Percentiles rank a stretch among this genome's conserved stretches.
Evolutionary conservation across 2,329 filamentous ascomycete species (phyloP).

Genomic region (Cladosporium velox): DNA sequence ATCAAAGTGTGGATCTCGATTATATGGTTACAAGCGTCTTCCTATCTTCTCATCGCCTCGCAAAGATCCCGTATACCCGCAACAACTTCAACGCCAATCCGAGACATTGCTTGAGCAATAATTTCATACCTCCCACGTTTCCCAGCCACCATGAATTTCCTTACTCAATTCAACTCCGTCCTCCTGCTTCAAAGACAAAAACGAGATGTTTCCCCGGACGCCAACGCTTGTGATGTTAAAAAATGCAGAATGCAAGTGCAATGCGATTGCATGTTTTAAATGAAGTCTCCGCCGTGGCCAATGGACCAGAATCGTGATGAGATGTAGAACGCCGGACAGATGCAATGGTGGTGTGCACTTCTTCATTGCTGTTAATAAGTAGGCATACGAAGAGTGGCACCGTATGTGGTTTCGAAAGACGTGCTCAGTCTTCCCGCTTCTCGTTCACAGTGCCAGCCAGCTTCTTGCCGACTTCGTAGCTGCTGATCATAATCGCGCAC

Average conservation of each 20-base stretch:
- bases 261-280: neutral
- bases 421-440: conserved; percentile 35
- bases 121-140: neutral
- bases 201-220: neutral
- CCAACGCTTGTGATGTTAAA: conserved; percentile 3
- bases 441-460: conserved; percentile 77
- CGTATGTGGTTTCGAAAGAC: neutral
- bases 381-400: neutral
- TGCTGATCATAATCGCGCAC: conserved; percentile 99
- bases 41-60: neutral
- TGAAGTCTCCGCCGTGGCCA: neutral
- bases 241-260: conserved; percentile 1
- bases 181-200: neutral
- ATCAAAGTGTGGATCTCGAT: neutral
- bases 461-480: conserved; percentile 93
- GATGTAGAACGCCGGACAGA: neutral
- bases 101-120: neutral
- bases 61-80: neutral
- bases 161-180: neutral
- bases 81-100: neutral
- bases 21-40: neutral
- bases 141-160: neutral
- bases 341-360: neutral
- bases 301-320: neutral
- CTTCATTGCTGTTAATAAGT: neutral